Evolutionary conservation across 345 rosid species (phyloP), one percentile per base, ranked within the genome.

Genomic region (Chamaenerion angustifolium): DNA sequence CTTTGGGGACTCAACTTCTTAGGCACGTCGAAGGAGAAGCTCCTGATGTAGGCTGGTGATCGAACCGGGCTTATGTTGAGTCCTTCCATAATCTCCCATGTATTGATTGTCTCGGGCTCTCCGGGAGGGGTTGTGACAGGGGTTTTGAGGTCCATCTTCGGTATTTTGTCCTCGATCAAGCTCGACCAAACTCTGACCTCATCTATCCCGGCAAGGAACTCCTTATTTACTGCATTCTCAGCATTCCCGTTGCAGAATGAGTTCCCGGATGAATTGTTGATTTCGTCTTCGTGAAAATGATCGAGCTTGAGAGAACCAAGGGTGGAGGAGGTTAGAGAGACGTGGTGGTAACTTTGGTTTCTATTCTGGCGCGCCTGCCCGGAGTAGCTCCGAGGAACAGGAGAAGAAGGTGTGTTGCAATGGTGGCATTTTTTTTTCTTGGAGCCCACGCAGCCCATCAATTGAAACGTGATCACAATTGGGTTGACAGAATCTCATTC

Each of bases 61-160:
- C 66, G 64, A 8, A 49, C 37, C 49, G 80, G 83, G 23, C 73
- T 75, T 4, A 42, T 31, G 65, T 87, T 93, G 48, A 87, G 89
- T 11, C 96, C 98, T 46, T 65, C 95, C 98, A 87, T 87, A 58
- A 92, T 55, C 49, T 92, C 96, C 98, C 98, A 92, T 0, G 88
- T 51, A 54, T 92, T 92, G 67, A 87, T 92, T 12, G 74, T 87
- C 58, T 92, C 98, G 0, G 96, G 98, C 80, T 92, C 98, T 0
- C 95, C 98, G 0, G 95, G 98, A 2, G 95, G 96, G 2, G 37
- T 31, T 31, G 8, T 31, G 37, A 8, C 5, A 7, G 37, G 37
- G 37, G 37, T 5, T 31, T 31, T 7, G 37, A 31, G 37, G 37
- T 5, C 7, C 8, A 31, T 31, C 37, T 31, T 31, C 37, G 37